Conservation (phyloP, 2,329 filamentous ascomycete species). For the Nemania bipapillata region DNA sequence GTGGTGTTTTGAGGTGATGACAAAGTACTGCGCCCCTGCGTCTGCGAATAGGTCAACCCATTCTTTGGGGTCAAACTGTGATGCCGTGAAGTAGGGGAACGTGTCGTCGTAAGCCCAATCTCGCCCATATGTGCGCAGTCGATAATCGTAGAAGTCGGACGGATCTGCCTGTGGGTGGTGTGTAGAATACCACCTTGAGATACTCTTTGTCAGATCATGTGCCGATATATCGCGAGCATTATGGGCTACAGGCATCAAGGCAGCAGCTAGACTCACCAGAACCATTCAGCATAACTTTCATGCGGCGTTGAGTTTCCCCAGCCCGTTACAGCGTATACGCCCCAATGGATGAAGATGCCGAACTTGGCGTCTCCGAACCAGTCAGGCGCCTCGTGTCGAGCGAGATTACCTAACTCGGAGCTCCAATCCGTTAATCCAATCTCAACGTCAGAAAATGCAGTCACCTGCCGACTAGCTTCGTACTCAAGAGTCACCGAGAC, state of each 20-base stretch:
- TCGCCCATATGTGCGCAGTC: slow-evolving; percentile 62
- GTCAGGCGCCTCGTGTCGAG: slow-evolving; percentile 57
- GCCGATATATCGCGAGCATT: not conserved
- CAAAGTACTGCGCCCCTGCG: slow-evolving; percentile 58
- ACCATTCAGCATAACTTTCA: slow-evolving; percentile 60
- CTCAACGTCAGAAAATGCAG: slow-evolving; percentile 32
- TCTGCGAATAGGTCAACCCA: slow-evolving; percentile 55
- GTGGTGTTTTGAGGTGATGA: slow-evolving; percentile 60
- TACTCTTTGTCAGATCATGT: slow-evolving; percentile 8
- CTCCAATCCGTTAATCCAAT: slow-evolving; percentile 55
- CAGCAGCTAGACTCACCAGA: slow-evolving; percentile 58
- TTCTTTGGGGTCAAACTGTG: slow-evolving; percentile 60
- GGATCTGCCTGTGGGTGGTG: slow-evolving; percentile 57
- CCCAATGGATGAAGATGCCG: slow-evolving; percentile 72
- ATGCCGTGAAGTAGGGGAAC: slow-evolving; percentile 64
- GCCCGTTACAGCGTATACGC: slow-evolving; percentile 65
- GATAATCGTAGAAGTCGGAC: slow-evolving; percentile 60
- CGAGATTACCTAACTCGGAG: slow-evolving; percentile 52
- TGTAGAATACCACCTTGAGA: slow-evolving; percentile 47
- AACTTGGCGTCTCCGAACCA: slow-evolving; percentile 68
- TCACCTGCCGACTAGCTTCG: slow-evolving; percentile 27
- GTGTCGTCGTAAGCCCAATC: slow-evolving; percentile 67
- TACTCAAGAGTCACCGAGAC: slow-evolving; percentile 43
- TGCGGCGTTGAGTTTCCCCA: slow-evolving; percentile 61
- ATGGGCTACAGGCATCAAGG: not conserved